Conservation (phyloP, 202 grass and related monocot species). For the Digitaria exilis region DNA sequence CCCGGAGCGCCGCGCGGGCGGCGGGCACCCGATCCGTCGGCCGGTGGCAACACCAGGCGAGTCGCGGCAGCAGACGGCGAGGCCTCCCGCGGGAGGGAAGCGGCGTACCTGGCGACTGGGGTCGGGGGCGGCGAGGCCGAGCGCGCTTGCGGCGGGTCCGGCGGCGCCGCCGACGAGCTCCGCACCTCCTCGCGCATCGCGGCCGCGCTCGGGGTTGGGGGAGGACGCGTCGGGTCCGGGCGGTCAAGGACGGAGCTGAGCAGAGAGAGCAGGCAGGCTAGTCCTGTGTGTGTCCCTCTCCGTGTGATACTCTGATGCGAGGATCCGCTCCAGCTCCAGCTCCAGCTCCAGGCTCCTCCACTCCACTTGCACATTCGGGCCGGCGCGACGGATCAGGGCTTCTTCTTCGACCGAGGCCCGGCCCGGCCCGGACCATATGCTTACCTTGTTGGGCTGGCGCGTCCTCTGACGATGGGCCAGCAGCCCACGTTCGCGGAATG, state of each 20-base stretch:
- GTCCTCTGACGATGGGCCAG: too few relatives aligned
- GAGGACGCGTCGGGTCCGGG: neutral
- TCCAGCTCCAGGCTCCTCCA: too few relatives aligned
- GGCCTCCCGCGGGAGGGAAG: neutral
- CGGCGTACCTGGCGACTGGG: constrained; percentile 69
- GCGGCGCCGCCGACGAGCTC: constrained; percentile 82
- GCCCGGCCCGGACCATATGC: too few relatives aligned
- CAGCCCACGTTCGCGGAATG: too few relatives aligned
- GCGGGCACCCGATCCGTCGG: constrained; percentile 29
- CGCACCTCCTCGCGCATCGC: constrained; percentile 90
- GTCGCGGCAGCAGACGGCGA: neutral
- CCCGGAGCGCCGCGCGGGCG: neutral
- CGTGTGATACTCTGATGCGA: neutral
- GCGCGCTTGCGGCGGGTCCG: constrained; percentile 54
- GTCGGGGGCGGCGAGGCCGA: constrained; percentile 74
- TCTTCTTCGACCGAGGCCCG: too few relatives aligned
- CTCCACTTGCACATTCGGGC: neutral
- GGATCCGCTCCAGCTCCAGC: too few relatives aligned
- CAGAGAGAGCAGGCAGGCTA: neutral
- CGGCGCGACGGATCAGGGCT: neutral
- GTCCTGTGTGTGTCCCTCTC: neutral
- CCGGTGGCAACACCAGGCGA: too few relatives aligned
- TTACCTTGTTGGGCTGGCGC: too few relatives aligned
- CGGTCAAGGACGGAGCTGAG: neutral
- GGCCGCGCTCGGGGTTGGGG: neutral